Percentiles rank a stretch among this genome's conserved stretches.
Evolutionary conservation across 1,284 basidiomycete species (phyloP).

Genomic region (Tausonia pullulans): DNA sequence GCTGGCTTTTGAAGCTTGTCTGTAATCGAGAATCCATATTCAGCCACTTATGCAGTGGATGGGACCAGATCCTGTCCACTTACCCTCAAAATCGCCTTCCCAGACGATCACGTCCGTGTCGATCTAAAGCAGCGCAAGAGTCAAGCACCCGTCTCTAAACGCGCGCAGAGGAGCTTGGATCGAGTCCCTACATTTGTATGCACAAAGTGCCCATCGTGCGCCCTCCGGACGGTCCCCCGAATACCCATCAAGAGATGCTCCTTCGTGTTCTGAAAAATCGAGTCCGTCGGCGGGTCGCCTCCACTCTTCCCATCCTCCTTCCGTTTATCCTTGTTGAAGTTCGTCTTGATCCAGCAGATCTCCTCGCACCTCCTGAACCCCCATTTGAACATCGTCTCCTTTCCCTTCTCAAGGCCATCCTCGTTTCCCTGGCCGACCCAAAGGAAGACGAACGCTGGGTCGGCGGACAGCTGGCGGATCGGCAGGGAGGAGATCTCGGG

Average conservation of each 20-base stretch:
- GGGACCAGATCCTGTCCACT: slow-evolving; percentile 10
- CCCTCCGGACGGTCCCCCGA: slow-evolving; percentile 85
- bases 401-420: slow-evolving; percentile 81
- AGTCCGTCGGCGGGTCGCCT: slow-evolving; percentile 61
- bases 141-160: no score
- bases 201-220: slow-evolving; percentile 88
- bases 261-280: slow-evolving; percentile 26
- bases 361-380: slow-evolving; percentile 93
- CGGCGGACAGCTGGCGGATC: slow-evolving; percentile 70
- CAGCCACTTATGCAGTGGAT: background rate
- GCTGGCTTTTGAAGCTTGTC: slow-evolving; percentile 80
- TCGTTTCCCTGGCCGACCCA: slow-evolving; percentile 84
- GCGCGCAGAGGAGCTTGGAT: background rate
- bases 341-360: slow-evolving; percentile 94
- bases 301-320: background rate
- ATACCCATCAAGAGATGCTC: slow-evolving; percentile 66
- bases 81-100: slow-evolving; percentile 60
- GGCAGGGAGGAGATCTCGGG: slow-evolving; percentile 68
- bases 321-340: slow-evolving; percentile 28
- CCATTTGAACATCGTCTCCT: slow-evolving; percentile 60
- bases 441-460: slow-evolving; percentile 86
- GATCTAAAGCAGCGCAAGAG: slow-evolving; percentile 23
- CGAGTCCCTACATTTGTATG: slow-evolving; percentile 87
- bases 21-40: slow-evolving; percentile 8
- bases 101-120: slow-evolving; percentile 96